These are phyloP conservation scores for Moringa oleifera DNA, from an alignment of 345 rosid genomes.

Conservation along the genomic window DNA sequence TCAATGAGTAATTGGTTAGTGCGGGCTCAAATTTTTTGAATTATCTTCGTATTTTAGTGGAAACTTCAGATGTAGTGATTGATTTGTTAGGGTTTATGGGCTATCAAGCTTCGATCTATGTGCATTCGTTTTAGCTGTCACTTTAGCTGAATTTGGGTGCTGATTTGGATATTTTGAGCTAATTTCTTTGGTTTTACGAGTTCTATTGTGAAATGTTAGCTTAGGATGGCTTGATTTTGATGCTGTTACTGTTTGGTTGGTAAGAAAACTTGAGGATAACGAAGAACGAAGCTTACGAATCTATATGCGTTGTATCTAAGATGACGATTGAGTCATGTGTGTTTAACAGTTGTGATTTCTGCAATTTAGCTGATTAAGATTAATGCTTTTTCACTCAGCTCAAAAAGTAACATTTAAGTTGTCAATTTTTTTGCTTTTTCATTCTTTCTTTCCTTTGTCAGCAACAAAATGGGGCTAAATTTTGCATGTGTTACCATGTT, in stretches of 20 bases:
- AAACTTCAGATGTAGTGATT: slow-evolving; percentile 7
- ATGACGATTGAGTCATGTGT: slow-evolving; percentile 16
- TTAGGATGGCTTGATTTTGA: slow-evolving; percentile 21
- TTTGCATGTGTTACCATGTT: slow-evolving; percentile 7
- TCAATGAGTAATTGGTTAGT: slow-evolving; percentile 16
- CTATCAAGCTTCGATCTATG: slow-evolving; percentile 29
- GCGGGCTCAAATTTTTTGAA: slow-evolving; percentile 3
- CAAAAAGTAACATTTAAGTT: slow-evolving; percentile 14
- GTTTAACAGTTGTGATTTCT: neutral
- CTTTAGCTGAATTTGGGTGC: slow-evolving; percentile 17
- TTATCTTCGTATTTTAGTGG: slow-evolving; percentile 9
- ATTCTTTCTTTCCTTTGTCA: neutral
- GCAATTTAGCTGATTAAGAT: neutral
- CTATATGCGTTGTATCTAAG: slow-evolving; percentile 6
- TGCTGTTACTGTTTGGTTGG: slow-evolving; percentile 18
- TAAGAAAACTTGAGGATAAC: slow-evolving; percentile 17
- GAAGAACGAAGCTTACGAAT: slow-evolving; percentile 15
- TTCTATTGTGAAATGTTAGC: slow-evolving; percentile 16
- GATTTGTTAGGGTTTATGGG: slow-evolving; percentile 11
- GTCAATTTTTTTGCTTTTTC: slow-evolving; percentile 6
- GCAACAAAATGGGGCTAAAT: slow-evolving; percentile 5
- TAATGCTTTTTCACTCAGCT: slow-evolving; percentile 8
- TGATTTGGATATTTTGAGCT: slow-evolving; percentile 18
- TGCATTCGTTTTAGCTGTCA: slow-evolving; percentile 22
- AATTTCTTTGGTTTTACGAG: slow-evolving; percentile 13